Evolutionary conservation across 2,329 filamentous ascomycete genomes (phyloP).

Genomic region (Fusarium papillatum): DNA sequence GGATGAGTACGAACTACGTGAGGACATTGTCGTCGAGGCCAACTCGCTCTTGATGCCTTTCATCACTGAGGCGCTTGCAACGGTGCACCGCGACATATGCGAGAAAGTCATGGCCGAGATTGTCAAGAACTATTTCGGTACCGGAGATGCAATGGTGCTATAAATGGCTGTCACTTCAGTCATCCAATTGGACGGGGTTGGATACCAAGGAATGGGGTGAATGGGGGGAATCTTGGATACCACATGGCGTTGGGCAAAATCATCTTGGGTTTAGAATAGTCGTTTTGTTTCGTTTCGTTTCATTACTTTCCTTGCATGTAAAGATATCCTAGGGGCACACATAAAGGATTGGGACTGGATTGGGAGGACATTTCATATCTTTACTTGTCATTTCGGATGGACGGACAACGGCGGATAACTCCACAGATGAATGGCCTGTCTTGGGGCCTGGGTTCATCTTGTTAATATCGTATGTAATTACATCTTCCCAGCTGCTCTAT

Average conservation of each 20-base stretch:
- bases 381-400: background rate
- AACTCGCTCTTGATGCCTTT: constrained; percentile 53
- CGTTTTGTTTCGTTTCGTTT: constrained; percentile 4
- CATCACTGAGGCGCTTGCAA: constrained; percentile 46
- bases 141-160: background rate
- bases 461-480: constrained; percentile 13
- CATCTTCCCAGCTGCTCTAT: background rate
- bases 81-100: constrained; percentile 48
- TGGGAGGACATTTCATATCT: background rate
- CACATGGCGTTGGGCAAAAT: constrained; percentile 31
- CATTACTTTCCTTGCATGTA: background rate
- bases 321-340: constrained; percentile 22
- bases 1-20: constrained; percentile 50
- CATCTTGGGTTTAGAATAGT: constrained; percentile 18
- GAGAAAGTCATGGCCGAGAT: constrained; percentile 49
- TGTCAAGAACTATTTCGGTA: constrained; percentile 42
- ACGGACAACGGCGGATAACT: background rate
- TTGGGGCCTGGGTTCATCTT: background rate
- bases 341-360: background rate
- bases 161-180: background rate
- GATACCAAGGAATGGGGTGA: background rate
- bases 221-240: background rate
- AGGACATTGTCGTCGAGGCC: constrained; percentile 49
- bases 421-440: constrained; percentile 6
- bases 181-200: background rate